Base-by-base conservation (phyloP, 768 basidiomycete species). In the Kondoa subrosea region DNA sequence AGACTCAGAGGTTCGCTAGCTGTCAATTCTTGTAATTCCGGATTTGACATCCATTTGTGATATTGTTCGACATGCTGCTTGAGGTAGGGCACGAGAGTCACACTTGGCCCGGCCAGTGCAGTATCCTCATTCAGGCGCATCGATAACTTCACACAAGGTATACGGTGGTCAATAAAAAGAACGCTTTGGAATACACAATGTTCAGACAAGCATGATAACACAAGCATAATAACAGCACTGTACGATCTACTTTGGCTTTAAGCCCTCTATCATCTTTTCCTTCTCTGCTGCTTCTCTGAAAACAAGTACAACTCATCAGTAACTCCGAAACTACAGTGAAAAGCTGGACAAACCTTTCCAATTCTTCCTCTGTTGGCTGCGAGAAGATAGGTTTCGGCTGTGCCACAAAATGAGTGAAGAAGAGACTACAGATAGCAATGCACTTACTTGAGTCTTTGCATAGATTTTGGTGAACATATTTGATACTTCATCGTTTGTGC, bases 331-430 rank as follows among this genome's bases (percentile, higher is more conserved):
- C n/a, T n/a, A n/a, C n/a, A n/a, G n/a, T n/a, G n/a, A n/a, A n/a
- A n/a, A n/a, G n/a, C n/a, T n/a, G n/a, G n/a, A n/a, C n/a, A n/a
- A n/a, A n/a, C 81, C 80, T 67, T 77, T 82, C 68, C 84, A 79
- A 62, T 85, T 83, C 76, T 50, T 70, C 67, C 12, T 64, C 30
- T 1, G 70, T 71, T 12, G 70, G 50, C 57, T 59, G 33, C 4
- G 30, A 71, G 34, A 92, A 92, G 68, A 93, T 87, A 0, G 90
- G 84, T 76, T 85, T 84, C 66, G 91, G 89, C 76, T 92, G 89
- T 78, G 86, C 91, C 74, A 80, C 78, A 56, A 56, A 61, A 59
- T 16, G 30, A 56, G 33, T 27, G 31, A 27, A 57, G 30, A 56
- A 30, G 32, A n/a, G 29, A 33, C 56, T 56, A 59, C 16, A 50